phyloP scores from a whole-genome alignment of 257 asterid genomes.

The Nemophila menziesii region DNA sequence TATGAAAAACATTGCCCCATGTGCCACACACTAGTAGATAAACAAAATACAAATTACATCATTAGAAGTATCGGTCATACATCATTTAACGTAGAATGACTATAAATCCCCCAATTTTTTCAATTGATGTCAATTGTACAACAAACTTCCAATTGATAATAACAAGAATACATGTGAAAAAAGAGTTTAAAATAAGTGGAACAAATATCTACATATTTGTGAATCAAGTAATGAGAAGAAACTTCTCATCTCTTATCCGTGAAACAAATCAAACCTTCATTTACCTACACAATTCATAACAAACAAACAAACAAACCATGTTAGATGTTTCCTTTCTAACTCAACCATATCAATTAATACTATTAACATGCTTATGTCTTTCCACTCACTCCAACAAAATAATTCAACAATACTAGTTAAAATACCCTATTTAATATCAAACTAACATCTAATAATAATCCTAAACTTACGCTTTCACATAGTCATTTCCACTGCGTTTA shows the following conservation, averaged over 20 bases:
- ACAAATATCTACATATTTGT: constrained; percentile 18
- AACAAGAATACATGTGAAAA: constrained; percentile 11
- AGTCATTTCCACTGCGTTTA: constrained; percentile 46
- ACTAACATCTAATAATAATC: no score
- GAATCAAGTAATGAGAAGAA: constrained; percentile 10
- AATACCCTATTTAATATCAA: no score
- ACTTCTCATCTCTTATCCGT: constrained; percentile 26
- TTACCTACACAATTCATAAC: constrained; percentile 31
- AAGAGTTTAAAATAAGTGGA: constrained; percentile 1
- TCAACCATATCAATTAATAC: constrained; percentile 19
- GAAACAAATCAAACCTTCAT: constrained; percentile 22
- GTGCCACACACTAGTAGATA: no score
- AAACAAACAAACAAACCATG: no score
- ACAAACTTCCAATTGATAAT: constrained; percentile 21
- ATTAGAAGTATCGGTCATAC: background rate
- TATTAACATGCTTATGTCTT: constrained; percentile 9
- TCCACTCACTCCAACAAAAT: background rate
- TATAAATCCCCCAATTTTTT: background rate
- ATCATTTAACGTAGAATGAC: background rate
- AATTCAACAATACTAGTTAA: background rate
- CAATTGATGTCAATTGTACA: constrained; percentile 3
- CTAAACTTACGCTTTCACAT: constrained; percentile 23
- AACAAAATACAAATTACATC: no score
- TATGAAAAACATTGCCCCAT: no score
- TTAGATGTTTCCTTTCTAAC: constrained; percentile 20